Base-by-base conservation (phyloP, 2,329 filamentous ascomycete genomes). In the Penicillium vulpinum region DNA sequence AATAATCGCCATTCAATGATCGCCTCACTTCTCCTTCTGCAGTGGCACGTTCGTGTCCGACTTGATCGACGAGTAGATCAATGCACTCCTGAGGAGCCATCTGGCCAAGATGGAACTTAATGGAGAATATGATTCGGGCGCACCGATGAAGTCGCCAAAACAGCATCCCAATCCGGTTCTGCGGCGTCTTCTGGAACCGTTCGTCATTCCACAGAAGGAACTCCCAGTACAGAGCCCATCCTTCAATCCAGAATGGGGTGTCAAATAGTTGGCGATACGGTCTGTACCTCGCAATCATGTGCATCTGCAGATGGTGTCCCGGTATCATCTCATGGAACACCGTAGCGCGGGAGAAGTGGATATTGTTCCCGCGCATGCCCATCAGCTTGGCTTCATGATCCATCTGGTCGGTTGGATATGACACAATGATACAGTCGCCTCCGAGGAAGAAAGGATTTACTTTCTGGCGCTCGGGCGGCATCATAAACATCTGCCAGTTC, bases 121-220 rank as follows among this genome's bases (percentile, higher is more conserved):
- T 67, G 0, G 81, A 84, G 69, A 86, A 66, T 28, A 64, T 61
- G n/a, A 86, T 85, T 36, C 84, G 79, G 6, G 81, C 80, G 62
- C 83, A 85, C 28, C 84, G 81, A 66, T 87, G 84, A 80, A 86
- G 85, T 15, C 83, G 77, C 84, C 84, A 86, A 67, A 85, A 86
- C 8, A 87, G 70, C 60, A 84, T 82, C 0, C 84, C 84, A 22
- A 86, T 77, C 38, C 77, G 76, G 59, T 85, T 81, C 57, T 83
- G 79, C 0, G 83, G 75, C 0, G 75, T 75, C 4, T 73, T 71
- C 54, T 80, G 77, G 62, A 85, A 86, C 60, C 80, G 77, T 29
- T 76, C 76, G 28, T 80, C 75, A 40, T 81, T 70, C 82, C 83
- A 87, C 16, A 87, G 74, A 18, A 84, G 66, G 62, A 85, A 74